Evolutionary conservation across 306 rosid genomes (phyloP).

Genomic region (Mucuna pruriens): DNA sequence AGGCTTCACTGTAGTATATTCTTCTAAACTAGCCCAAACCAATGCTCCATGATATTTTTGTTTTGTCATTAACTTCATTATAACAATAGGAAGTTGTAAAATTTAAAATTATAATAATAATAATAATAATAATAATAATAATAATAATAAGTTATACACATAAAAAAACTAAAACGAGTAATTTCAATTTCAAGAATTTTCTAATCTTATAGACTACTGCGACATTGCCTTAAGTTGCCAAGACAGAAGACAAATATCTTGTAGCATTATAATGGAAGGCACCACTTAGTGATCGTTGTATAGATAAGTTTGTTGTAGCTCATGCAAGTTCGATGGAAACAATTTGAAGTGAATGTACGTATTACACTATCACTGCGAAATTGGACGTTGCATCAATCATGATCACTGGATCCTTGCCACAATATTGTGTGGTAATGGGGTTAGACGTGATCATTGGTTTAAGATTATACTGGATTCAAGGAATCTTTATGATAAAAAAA

Average conservation of each 20-base stretch:
- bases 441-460: conserved; percentile 64
- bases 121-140: no score
- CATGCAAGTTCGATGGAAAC: background rate
- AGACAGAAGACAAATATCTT: no score
- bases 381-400: conserved; percentile 50
- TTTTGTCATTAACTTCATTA: no score
- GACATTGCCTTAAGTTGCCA: no score
- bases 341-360: conserved; percentile 22
- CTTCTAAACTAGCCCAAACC: conserved; percentile 20
- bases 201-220: no score
- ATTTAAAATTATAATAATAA: no score
- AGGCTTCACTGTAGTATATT: conserved; percentile 47
- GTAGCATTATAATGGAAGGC: background rate
- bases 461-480: conserved; percentile 55
- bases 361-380: conserved; percentile 24
- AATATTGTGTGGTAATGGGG: conserved; percentile 49
- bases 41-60: background rate
- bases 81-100: no score
- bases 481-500: conserved; percentile 48
- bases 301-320: background rate
- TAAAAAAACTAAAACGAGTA: no score
- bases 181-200: no score
- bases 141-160: no score
- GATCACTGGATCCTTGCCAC: conserved; percentile 46
- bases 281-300: background rate